Evolutionary conservation across 768 basidiomycete species (phyloP).

Genomic region (Pulveroboletus ravenelii): DNA sequence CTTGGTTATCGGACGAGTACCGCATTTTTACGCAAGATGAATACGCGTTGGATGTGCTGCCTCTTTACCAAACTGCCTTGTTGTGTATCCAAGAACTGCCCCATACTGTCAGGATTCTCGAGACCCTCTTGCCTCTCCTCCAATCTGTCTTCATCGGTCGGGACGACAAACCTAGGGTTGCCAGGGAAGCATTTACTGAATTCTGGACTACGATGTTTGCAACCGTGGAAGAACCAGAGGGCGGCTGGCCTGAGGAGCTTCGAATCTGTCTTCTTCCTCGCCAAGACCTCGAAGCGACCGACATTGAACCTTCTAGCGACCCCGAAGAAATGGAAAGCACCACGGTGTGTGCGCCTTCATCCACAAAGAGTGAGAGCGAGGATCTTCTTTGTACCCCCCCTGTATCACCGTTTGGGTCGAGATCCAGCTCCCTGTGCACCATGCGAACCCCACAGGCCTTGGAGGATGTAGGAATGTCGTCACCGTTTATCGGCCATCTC

Average conservation of each 20-base stretch:
- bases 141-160: constrained; percentile 56
- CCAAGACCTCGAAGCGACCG: not conserved
- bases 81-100: constrained; percentile 48
- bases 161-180: constrained; percentile 39
- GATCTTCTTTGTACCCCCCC: constrained; percentile 6
- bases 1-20: constrained; percentile 64
- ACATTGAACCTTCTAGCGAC: constrained; percentile 24
- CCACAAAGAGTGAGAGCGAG: constrained; percentile 1
- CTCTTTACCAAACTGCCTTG: constrained; percentile 59
- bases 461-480: not conserved
- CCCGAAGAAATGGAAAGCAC: constrained; percentile 20
- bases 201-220: constrained; percentile 58
- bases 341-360: constrained; percentile 3
- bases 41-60: constrained; percentile 55
- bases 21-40: constrained; percentile 47
- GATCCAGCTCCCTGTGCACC: constrained; percentile 3
- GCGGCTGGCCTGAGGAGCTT: constrained; percentile 54
- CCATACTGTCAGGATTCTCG: constrained; percentile 36
- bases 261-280: constrained; percentile 28
- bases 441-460: not conserved
- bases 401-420: constrained; percentile 3
- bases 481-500: constrained; percentile 25
- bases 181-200: constrained; percentile 50
- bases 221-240: constrained; percentile 35
- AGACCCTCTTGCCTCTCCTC: constrained; percentile 46